Evolutionary conservation across 768 basidiomycete genomes (phyloP).

Genomic region (Kwoniella dejecticola): DNA sequence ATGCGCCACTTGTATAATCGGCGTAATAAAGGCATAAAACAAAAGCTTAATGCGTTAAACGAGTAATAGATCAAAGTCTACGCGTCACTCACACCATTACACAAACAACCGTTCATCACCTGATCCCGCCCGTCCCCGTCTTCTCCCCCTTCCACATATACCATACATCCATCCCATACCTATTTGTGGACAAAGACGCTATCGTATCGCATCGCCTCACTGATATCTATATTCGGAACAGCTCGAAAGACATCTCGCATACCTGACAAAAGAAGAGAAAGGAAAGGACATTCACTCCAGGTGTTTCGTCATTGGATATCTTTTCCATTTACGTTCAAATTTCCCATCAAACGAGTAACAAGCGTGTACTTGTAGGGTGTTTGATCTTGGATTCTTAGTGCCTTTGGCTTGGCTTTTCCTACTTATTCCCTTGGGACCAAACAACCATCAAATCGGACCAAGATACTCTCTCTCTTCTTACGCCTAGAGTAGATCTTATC

Average conservation of each 20-base stretch:
- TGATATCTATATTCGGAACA: too few relatives aligned
- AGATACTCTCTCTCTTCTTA: neutral
- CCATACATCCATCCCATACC: too few relatives aligned
- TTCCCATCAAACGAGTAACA: neutral
- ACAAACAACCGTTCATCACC: too few relatives aligned
- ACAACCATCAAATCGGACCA: neutral
- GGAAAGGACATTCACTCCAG: neutral
- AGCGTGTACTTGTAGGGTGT: too few relatives aligned
- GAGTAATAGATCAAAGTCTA: neutral
- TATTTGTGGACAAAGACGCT: too few relatives aligned
- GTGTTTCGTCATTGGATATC: neutral
- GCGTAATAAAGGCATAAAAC: constrained; percentile 5
- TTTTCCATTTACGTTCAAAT: neutral
- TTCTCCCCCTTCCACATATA: too few relatives aligned
- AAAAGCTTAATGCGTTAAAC: neutral
- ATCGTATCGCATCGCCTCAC: too few relatives aligned
- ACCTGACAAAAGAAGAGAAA: neutral
- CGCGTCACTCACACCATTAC: neutral
- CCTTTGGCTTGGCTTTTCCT: constrained; percentile 7
- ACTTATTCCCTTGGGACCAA: neutral
- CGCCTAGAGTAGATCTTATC: too few relatives aligned
- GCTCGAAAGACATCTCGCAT: neutral
- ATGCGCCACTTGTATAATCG: constrained; percentile 1
- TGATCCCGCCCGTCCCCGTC: too few relatives aligned
- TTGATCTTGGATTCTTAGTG: neutral